phyloP scores from a whole-genome alignment of 78 protist species.

The Dictyostelium firmibasis region DNA sequence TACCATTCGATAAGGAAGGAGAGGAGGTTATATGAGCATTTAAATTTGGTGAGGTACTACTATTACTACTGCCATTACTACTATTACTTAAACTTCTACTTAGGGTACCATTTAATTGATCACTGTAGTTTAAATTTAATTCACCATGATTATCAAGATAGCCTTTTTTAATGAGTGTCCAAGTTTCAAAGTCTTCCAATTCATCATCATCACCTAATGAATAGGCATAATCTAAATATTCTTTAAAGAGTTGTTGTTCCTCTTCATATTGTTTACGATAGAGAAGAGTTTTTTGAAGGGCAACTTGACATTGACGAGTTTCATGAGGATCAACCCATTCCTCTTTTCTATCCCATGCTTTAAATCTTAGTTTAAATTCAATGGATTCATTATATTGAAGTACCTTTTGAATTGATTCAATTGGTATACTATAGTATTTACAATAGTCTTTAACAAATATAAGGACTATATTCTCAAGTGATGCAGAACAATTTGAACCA shows the following conservation, averaged over 20 bases:
- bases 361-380: constrained; percentile 27
- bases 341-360: constrained; percentile 71
- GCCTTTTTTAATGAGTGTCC: constrained; percentile 52
- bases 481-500: constrained; percentile 8
- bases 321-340: constrained; percentile 45
- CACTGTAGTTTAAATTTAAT: neutral
- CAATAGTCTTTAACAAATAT: constrained; percentile 29
- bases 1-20: neutral
- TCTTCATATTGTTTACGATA: constrained; percentile 32
- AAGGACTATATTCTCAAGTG: neutral
- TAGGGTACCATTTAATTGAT: neutral
- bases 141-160: neutral
- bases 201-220: neutral
- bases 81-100: neutral
- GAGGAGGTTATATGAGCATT: neutral
- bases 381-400: constrained; percentile 41
- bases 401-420: neutral
- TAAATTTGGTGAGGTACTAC: neutral
- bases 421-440: constrained; percentile 7
- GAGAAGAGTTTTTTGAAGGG: constrained; percentile 5
- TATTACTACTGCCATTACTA: neutral
- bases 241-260: constrained; percentile 24
- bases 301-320: constrained; percentile 16
- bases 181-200: constrained; percentile 57
- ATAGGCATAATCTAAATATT: constrained; percentile 37